Evolutionary conservation across 176 grass and related monocot species (phyloP), one percentile per base, ranked within the genome.

Genomic region (Typha latifolia): DNA sequence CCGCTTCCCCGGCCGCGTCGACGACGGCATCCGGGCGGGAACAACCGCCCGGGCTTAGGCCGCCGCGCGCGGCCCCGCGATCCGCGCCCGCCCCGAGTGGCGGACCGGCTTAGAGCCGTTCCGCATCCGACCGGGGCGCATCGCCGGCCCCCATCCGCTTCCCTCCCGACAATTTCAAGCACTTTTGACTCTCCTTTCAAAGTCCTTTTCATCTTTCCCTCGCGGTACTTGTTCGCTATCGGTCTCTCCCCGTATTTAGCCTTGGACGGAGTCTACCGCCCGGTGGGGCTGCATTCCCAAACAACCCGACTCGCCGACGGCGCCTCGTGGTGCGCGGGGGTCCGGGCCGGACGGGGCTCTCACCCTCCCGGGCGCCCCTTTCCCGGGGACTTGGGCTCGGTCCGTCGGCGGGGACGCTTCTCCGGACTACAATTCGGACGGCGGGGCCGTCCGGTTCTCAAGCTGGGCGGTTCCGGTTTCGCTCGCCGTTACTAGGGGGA

Each of bases 351-450:
- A 89, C 78, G 66, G 86, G 82, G 75, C 82, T 90, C 86, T 90
- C 75, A 90, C 82, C 86, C 79, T 85, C 77, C 77, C 59, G 10
- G 72, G 72, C 68, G 72, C 77, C 80, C 85, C 85, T 80, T 88
- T 88, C 85, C 69, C 70, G 77, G 77, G 77, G 79, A 83, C 77
- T 55, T 55, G 51, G 51, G 15, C 51, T 18, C 68, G 61, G 61
- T 78, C 67, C 24, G 24, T 26, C 24, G 24, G 1, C 2, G 24
- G 51, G 65, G 1, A 48, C 34, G 56, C 32, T 34, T 34, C 32
- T 34, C 32, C 32, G 4, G 32, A 34, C 32, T 34, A 34, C 32
- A 34, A 34, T 34, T 34, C 32, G 32, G 32, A 34, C 32, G 32
- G 5, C 32, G 32, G 32, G 5, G 62, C 63, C 66, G 48, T 80